These are phyloP conservation scores for Hypocreales sp. DNA, from an alignment of 2,329 filamentous ascomycete species.

Conservation along the genomic window DNA sequence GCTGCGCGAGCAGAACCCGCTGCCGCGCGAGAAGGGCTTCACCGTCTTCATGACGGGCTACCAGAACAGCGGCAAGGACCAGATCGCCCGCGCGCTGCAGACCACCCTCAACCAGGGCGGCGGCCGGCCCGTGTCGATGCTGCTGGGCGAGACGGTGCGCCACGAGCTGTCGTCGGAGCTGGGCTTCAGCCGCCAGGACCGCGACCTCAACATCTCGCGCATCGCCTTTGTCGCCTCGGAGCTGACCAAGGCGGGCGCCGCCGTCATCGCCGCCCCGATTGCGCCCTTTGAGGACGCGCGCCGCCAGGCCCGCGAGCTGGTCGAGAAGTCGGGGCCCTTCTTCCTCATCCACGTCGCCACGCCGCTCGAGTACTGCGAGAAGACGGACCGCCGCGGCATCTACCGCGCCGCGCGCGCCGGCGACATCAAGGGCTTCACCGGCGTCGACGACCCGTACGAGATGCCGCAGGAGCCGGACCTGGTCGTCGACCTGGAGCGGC, in stretches of 20 bases:
- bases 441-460: conserved; percentile 96
- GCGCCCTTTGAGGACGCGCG: conserved; percentile 78
- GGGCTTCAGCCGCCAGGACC: conserved; percentile 85
- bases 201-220: conserved; percentile 85
- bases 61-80: conserved; percentile 93
- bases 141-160: conserved; percentile 91
- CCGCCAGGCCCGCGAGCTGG: conserved; percentile 62
- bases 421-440: conserved; percentile 96
- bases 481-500: conserved; percentile 71
- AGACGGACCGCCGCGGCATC: conserved; percentile 84
- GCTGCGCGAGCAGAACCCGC: conserved; percentile 88
- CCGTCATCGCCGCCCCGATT: conserved; percentile 92
- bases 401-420: conserved; percentile 73
- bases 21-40: conserved; percentile 85
- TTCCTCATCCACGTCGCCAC: conserved; percentile 94
- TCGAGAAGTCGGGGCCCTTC: conserved; percentile 82
- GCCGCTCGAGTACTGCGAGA: conserved; percentile 81
- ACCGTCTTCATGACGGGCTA: conserved; percentile 96
- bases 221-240: conserved; percentile 95
- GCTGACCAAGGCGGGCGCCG: conserved; percentile 80
- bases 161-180: conserved; percentile 87
- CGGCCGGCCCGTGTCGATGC: conserved; percentile 82
- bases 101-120: conserved; percentile 97
- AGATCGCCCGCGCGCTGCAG: conserved; percentile 87
- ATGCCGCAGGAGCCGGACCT: conserved; percentile 65